These are phyloP conservation scores for Endothia cerciana DNA, from an alignment of 2,329 filamentous ascomycete species.

Conservation along the genomic window DNA sequence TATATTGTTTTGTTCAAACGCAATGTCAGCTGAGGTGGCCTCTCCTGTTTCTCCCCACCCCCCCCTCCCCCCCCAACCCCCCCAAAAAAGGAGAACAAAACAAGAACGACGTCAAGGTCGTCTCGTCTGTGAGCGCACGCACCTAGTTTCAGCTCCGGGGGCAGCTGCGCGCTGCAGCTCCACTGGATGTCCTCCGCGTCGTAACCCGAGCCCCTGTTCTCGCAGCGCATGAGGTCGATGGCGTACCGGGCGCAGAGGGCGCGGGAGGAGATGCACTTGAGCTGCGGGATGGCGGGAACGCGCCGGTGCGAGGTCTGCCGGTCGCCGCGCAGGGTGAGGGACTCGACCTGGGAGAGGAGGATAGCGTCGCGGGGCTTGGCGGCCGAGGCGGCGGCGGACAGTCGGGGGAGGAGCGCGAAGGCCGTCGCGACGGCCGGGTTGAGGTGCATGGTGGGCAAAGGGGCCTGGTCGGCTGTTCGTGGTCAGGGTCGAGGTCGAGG, in stretches of 20 bases:
- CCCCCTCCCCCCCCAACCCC: too few species aligned
- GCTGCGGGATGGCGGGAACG: slow-evolving; percentile 74
- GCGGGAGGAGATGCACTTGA: slow-evolving; percentile 73
- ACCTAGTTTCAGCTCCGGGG: slow-evolving; percentile 70
- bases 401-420: slow-evolving; percentile 8
- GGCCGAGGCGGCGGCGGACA: slow-evolving; percentile 31
- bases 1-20: background rate
- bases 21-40: background rate
- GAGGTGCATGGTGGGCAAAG: background rate
- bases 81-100: too few species aligned
- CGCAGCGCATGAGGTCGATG: slow-evolving; percentile 85
- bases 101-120: background rate
- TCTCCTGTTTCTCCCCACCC: background rate
- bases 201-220: slow-evolving; percentile 82
- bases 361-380: slow-evolving; percentile 55
- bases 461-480: background rate
- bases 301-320: slow-evolving; percentile 76
- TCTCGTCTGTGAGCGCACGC: background rate
- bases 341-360: slow-evolving; percentile 66
- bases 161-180: slow-evolving; percentile 74
- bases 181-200: slow-evolving; percentile 82
- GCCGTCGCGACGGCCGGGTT: background rate
- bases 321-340: slow-evolving; percentile 73
- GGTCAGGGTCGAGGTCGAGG: background rate
- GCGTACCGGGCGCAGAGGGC: slow-evolving; percentile 70